Evolutionary conservation across 495 filamentous ascomycete genomes (phyloP).

Genomic region (Podospora didyma): DNA sequence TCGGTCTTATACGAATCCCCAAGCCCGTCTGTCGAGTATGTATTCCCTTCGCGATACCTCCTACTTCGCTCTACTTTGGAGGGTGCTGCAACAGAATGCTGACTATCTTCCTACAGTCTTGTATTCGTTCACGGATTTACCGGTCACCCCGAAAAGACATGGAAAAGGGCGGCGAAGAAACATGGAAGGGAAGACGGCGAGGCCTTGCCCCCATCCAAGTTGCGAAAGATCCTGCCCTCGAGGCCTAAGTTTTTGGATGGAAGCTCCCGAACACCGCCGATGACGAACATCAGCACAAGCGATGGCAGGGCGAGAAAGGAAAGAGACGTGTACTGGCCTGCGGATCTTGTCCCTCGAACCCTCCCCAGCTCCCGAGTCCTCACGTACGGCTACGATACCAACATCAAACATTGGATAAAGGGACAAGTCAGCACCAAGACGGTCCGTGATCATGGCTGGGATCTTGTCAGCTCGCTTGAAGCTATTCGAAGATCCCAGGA

Average conservation of each 20-base stretch:
- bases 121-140: conserved; percentile 8
- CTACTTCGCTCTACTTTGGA: background rate
- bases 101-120: background rate
- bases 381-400: conserved; percentile 8
- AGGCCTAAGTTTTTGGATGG: background rate
- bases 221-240: background rate
- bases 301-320: no score
- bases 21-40: conserved; percentile 5
- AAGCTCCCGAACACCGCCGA: background rate
- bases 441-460: background rate
- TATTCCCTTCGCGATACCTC: background rate
- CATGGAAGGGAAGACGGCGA: no score
- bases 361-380: background rate
- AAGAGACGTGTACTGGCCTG: conserved; percentile 2
- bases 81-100: background rate
- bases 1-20: background rate
- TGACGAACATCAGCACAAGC: background rate
- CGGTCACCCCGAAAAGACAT: conserved; percentile 6
- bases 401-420: no score
- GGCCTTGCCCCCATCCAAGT: background rate
- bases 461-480: background rate
- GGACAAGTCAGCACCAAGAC: conserved; percentile 2
- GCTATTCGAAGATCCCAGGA: background rate
- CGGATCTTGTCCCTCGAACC: background rate
- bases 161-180: no score